Conservation (phyloP, 2,329 filamentous ascomycete genomes). For the Botryosphaeria dothidea region DNA sequence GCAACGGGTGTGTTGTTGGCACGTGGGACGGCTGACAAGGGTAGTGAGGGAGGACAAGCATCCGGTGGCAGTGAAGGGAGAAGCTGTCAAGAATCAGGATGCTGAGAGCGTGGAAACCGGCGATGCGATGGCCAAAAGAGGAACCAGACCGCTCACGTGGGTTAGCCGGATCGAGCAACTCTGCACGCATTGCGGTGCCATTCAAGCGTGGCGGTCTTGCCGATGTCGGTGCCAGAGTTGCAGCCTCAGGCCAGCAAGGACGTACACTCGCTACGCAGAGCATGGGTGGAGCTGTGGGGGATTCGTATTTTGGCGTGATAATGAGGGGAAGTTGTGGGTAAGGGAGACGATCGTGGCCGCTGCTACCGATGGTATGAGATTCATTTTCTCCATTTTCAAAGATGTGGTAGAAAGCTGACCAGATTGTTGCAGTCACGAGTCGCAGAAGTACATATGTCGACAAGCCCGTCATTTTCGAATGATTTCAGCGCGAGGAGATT, state of each 20-base stretch:
- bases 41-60: conserved; percentile 22
- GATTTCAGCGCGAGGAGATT: not conserved
- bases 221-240: conserved; percentile 35
- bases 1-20: conserved; percentile 34
- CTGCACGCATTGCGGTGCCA: conserved; percentile 38
- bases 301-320: conserved; percentile 10
- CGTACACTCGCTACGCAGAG: conserved; percentile 31
- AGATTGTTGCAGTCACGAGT: not conserved
- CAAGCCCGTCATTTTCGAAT: conserved; percentile 5
- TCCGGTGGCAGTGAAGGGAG: no score
- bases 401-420: not conserved
- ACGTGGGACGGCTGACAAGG: conserved; percentile 32
- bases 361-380: not conserved
- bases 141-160: conserved; percentile 24
- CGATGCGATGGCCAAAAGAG: not conserved
- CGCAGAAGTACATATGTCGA: not conserved
- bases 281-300: not conserved
- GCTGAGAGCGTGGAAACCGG: not conserved
- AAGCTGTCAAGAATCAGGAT: not conserved
- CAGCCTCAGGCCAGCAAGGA: conserved; percentile 27
- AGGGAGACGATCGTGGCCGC: conserved; percentile 19
- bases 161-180: conserved; percentile 27
- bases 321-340: conserved; percentile 25
- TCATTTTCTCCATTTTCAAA: not conserved
- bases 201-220: conserved; percentile 31